These are phyloP conservation scores for Sclerotinia sclerotiorum DNA, from an alignment of 2,329 filamentous ascomycete species.

Conservation along the genomic window DNA sequence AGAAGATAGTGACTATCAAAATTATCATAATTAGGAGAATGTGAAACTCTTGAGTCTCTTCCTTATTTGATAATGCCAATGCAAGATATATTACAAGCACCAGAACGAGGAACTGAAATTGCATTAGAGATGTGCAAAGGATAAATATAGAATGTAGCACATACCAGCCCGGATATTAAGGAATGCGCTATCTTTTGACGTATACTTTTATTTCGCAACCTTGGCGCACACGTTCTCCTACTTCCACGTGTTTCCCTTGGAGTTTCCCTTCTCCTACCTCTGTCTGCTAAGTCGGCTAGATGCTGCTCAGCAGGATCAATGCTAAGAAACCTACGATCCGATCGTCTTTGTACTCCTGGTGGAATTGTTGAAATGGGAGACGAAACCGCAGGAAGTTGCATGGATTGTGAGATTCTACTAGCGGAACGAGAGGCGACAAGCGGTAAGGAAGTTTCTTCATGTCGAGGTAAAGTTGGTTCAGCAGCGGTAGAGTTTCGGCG, in stretches of 20 bases:
- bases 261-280: conserved; percentile 43
- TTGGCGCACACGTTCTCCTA: conserved; percentile 46
- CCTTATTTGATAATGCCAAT: conserved; percentile 64
- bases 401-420: conserved; percentile 25
- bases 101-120: conserved; percentile 33
- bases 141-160: background rate
- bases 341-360: conserved; percentile 27
- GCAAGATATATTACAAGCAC: conserved; percentile 54
- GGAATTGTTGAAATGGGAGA: conserved; percentile 26
- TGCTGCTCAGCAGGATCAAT: conserved; percentile 52
- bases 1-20: conserved; percentile 71
- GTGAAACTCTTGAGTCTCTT: conserved; percentile 69
- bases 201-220: conserved; percentile 54
- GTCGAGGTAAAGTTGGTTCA: conserved; percentile 7
- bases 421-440: conserved; percentile 28
- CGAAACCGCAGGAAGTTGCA: conserved; percentile 23
- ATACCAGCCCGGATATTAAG: conserved; percentile 58
- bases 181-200: conserved; percentile 59
- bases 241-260: conserved; percentile 30
- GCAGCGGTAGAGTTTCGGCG: conserved; percentile 25
- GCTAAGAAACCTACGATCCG: conserved; percentile 41
- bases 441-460: conserved; percentile 9
- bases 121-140: conserved; percentile 22
- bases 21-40: conserved; percentile 78
- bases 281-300: conserved; percentile 48